Base-by-base conservation (phyloP, 805 yeast species). In the Cephaloascus fragrans region DNA sequence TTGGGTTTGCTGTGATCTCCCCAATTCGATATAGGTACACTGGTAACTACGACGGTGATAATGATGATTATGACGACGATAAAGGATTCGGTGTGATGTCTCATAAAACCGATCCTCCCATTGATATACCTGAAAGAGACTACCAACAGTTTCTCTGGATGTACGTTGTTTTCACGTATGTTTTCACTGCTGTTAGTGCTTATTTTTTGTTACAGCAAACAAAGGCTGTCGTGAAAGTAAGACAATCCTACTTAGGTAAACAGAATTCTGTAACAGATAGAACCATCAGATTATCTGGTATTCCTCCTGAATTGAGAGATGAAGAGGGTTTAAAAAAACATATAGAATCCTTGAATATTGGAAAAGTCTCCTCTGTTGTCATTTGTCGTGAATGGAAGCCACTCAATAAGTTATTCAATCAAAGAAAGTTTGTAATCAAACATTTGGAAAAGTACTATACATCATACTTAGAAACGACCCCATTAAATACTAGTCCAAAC, bases 191-290 rank as follows among this genome's bases (percentile, higher is more conserved):
- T 31, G 49, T 84, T 33, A 72, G 88, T 0, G 63, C 77, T 17
- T 70, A 67, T 45, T 67, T 76, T 45, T 59, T 93, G 29, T 71
- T 80, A 48, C 64, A 75, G 14, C 89, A 84, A 49, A 83, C 97
- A 0, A 68, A 69, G 44, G 71, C 75, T 43, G 85, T 90, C 29
- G 85, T 90, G 23, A 62, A 69, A 37, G 80, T 83, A 47, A 73
- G 97, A 44, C 97, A 90, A 59, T 62, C 61, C 38, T 83, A 84
- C 51, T 64, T 90, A 46, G 97, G 97, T 0, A 74, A 72, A 45
- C 97, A 89, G 55, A 83, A 83, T 53, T 80, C 95, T 8, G 71
- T 90, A 42, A 86, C 97, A 0, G 97, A 90, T 64, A 71, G 96
- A 54, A 93, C 97, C 1, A 80, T 93, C 32, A 66, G 90, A 41